Base-by-base conservation (phyloP, 345 rosid genomes). In the Conringia planisiliqua region DNA sequence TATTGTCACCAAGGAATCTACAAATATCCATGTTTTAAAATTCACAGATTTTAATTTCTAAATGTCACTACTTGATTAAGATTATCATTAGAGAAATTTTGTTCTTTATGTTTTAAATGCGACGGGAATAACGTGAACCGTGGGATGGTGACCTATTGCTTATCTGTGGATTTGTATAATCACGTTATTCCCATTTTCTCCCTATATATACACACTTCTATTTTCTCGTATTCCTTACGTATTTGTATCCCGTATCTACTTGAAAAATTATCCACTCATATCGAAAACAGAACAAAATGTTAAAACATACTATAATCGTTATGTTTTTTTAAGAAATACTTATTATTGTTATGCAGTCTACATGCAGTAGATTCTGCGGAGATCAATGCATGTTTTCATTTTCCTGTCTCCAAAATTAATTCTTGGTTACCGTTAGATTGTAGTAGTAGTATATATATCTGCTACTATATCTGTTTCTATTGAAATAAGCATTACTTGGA, bases 61-160 rank as follows among this genome's bases (percentile, higher is more conserved):
- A 71, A 20, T 46, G 26, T 32, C n/a, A n/a, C n/a, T 22, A 17
- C 20, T 58, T 66, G 32, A 59, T 58, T 59, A 67, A 8, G n/a
- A 67, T 30, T 29, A 76, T 52, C 55, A 16, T 59, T 26, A 58
- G 18, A 36, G 39, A 62, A 57, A 17, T 13, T 66, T 32, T 46
- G n/a, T n/a, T n/a, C 2, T 14, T 46, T 57, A 7, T 20, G 6
- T 47, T 24, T 36, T 20, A 64, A 70, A 46, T 4, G 4, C 64
- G 75, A 76, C 75, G 70, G 80, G 71, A 76, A 70, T 63, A 70
- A 70, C 80, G 80, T 77, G 76, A 77, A 70, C 76, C n/a, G 72
- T 77, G 72, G 46, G 76, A 71, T 71, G 72, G 76, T 77, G 76
- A 77, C 72, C 20, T 71, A 65, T 63, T 56, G 56, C 62, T 77